A percentile compares a stretch with the other conserved stretches of the same genome.
phyloP scores from a whole-genome alignment of 1,284 basidiomycete species.

The Fomitopsis schrenkii region DNA sequence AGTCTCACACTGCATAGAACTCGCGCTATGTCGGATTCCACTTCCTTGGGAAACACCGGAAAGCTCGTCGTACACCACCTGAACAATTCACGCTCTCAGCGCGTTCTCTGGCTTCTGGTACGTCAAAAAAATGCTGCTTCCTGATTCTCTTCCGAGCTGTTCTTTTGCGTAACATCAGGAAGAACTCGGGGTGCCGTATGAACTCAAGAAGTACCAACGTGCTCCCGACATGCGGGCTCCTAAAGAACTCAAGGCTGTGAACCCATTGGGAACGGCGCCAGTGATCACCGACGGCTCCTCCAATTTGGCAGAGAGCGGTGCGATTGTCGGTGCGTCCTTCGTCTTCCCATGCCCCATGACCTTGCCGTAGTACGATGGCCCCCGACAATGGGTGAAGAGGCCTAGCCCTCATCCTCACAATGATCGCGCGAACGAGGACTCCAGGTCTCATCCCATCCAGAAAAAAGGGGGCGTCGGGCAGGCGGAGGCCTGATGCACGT shows the following conservation, averaged over 20 bases:
- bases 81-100: conserved; percentile 47
- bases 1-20: not conserved
- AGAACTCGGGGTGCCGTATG: conserved; percentile 45
- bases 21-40: not conserved
- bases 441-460: no score
- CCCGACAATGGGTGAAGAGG: no score
- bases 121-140: not conserved
- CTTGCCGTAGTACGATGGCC: no score
- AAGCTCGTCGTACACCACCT: conserved; percentile 39
- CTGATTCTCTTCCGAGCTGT: not conserved
- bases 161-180: conserved; percentile 30
- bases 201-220: conserved; percentile 44
- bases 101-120: conserved; percentile 53
- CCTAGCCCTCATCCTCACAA: no score
- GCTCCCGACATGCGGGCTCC: conserved; percentile 34
- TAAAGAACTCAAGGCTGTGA: conserved; percentile 27
- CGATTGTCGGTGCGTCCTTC: conserved; percentile 26
- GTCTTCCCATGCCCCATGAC: not conserved
- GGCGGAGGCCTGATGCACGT: no score
- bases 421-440: no score
- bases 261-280: conserved; percentile 31
- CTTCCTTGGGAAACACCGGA: not conserved
- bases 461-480: no score
- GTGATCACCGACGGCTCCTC: conserved; percentile 31
- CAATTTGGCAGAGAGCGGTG: conserved; percentile 32